Base-by-base conservation (phyloP, 176 grass and related monocot species). In the Alopecurus myosuroides region DNA sequence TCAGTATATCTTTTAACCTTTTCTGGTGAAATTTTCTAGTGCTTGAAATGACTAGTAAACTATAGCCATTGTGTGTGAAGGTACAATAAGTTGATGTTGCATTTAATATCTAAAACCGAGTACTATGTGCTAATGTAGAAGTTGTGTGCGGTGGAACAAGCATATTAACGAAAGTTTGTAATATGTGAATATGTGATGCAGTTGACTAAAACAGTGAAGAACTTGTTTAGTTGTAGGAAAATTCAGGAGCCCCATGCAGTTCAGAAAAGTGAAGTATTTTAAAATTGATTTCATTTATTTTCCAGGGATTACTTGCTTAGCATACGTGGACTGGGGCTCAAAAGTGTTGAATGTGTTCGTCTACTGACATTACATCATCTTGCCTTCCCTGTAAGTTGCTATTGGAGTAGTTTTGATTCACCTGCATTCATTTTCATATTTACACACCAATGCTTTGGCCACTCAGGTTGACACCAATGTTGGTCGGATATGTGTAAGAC, bases 271-370 rank as follows among this genome's bases (percentile, higher is more conserved):
- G 11, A 86, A 69, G 14, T 88, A 5, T 81, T 50, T 36, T 86
- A 76, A n/a, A 69, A 60, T 3, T 13, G 29, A 71, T 81, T 85
- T 63, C 22, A 84, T 64, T 65, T 89, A 23, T 56, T 94, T 94
- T 79, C 71, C 84, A 99, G 97, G 91, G 97, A 99, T 49, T 99
- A 86, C 87, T 83, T 99, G 45, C 86, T 99, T 46, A 96, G 97
- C 81, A 96, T 99, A 92, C 87, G 80, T 49, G 93, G 97, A 92
- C 71, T 99, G 82, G 97, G 97, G 42, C 93, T 99, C 57, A 99
- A 99, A 88, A 99, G 97, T 82, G 97, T 99, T 69, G 97, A 99
- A 77, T 99, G 97, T 81, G 84, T 99, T 36, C 97, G 97, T 53
- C 93, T 99, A 87, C 84, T 99, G 71, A 85, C 97, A 55, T 87